Conservation (phyloP, 2,329 filamentous ascomycete species). For the Beauveria sp. region DNA sequence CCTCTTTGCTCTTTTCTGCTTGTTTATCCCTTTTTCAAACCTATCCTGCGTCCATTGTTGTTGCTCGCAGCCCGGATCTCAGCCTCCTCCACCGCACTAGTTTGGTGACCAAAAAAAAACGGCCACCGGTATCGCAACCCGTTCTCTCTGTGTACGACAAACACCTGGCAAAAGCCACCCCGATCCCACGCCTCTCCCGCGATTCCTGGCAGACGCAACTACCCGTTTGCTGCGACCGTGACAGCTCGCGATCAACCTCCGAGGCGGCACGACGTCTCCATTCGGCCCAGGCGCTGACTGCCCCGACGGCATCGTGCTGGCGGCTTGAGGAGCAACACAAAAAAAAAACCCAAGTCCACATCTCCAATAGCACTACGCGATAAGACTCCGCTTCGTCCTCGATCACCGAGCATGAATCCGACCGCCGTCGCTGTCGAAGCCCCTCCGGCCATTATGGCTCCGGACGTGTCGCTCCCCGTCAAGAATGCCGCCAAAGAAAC, state of each 20-base stretch:
- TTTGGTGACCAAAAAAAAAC: not conserved
- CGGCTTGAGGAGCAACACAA: not conserved
- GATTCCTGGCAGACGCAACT: not conserved
- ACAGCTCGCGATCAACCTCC: not conserved
- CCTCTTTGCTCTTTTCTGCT: not conserved
- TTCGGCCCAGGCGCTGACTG: conserved; percentile 11
- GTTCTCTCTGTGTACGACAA: not conserved
- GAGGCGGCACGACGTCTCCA: not conserved
- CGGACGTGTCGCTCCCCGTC: conserved; percentile 23
- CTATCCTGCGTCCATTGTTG: not conserved
- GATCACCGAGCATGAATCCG: conserved; percentile 16
- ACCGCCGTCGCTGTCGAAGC: conserved; percentile 11
- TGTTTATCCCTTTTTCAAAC: not conserved
- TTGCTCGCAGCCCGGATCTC: not conserved
- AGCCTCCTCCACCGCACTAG: not conserved
- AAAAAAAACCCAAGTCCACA: conserved; percentile 1
- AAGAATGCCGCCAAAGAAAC: conserved; percentile 53
- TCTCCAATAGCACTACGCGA: not conserved
- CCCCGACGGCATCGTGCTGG: conserved; percentile 9
- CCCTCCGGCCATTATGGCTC: conserved; percentile 14
- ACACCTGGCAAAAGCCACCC: not conserved
- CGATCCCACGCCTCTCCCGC: not conserved
- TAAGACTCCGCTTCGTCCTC: conserved; percentile 10
- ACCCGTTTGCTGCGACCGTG: not conserved
- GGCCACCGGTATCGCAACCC: not conserved